Percentiles rank a stretch among this genome's conserved stretches.
phyloP scores from a whole-genome alignment of 257 asterid species.

The Thymus mandschuricus region DNA sequence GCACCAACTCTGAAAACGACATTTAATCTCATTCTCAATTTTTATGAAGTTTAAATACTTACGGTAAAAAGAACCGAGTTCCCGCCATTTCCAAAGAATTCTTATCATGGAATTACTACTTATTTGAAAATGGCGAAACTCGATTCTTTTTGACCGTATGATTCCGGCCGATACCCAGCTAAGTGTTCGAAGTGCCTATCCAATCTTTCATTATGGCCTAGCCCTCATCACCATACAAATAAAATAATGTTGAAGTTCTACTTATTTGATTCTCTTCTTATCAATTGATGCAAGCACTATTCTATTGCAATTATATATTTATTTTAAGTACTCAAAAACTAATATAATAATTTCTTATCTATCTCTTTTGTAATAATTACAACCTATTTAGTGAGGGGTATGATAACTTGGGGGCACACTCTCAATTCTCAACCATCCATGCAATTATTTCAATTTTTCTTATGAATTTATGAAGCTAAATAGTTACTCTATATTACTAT shows the following conservation, averaged over 20 bases:
- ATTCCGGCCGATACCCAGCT: too few species aligned
- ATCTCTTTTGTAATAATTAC: neutral
- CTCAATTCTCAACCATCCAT: neutral
- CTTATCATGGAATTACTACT: too few species aligned
- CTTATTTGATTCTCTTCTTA: neutral
- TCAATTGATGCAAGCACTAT: neutral
- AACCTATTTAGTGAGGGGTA: neutral
- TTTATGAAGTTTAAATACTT: too few species aligned
- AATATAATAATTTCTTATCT: conserved; percentile 8
- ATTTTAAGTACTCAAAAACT: neutral
- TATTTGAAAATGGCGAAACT: too few species aligned
- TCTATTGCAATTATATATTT: too few species aligned
- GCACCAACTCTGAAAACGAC: too few species aligned
- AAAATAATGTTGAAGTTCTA: neutral
- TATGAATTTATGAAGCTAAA: neutral
- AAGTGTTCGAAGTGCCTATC: too few species aligned
- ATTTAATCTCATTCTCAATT: too few species aligned
- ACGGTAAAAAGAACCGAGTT: too few species aligned
- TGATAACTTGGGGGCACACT: neutral
- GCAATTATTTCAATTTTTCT: neutral
- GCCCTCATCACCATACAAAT: neutral
- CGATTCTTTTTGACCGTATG: too few species aligned
- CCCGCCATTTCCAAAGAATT: too few species aligned
- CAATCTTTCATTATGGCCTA: neutral
- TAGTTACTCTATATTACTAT: neutral